A percentile compares a stretch with the other conserved stretches of the same genome.
phyloP scores from a whole-genome alignment of 2,329 filamentous ascomycete genomes.

The Fusarium dlaminii region DNA sequence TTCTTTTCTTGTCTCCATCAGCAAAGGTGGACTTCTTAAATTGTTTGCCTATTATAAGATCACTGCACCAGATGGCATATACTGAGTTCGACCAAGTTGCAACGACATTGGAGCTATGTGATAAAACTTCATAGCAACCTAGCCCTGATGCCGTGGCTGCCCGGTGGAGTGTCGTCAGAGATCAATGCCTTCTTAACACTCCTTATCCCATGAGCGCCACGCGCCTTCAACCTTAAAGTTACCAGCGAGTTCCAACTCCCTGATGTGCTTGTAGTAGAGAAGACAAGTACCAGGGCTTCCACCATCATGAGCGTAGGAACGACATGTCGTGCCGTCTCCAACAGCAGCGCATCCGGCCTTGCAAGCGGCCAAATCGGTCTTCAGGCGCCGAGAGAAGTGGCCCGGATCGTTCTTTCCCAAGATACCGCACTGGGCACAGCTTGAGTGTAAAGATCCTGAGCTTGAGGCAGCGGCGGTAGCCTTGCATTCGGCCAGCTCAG shows the following conservation, averaged over 20 bases:
- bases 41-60: no score
- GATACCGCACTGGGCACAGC: neutral
- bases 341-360: neutral
- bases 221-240: neutral
- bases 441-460: neutral
- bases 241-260: neutral
- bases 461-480: neutral
- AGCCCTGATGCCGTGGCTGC: neutral
- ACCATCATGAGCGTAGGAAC: neutral
- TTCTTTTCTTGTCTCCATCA: neutral
- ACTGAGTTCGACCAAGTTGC: accelerated
- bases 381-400: neutral
- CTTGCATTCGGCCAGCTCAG: neutral
- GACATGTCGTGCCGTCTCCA: neutral
- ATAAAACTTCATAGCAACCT: accelerated
- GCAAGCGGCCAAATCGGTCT: neutral
- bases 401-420: neutral
- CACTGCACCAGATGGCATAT: neutral
- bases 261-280: neutral
- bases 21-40: neutral
- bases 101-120: neutral
- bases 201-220: neutral
- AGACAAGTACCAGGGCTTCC: neutral
- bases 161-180: neutral
- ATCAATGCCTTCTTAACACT: neutral